Evolutionary conservation across 345 rosid species (phyloP), one percentile per base, ranked within the genome.

Genomic region (Euclidium syriacum): DNA sequence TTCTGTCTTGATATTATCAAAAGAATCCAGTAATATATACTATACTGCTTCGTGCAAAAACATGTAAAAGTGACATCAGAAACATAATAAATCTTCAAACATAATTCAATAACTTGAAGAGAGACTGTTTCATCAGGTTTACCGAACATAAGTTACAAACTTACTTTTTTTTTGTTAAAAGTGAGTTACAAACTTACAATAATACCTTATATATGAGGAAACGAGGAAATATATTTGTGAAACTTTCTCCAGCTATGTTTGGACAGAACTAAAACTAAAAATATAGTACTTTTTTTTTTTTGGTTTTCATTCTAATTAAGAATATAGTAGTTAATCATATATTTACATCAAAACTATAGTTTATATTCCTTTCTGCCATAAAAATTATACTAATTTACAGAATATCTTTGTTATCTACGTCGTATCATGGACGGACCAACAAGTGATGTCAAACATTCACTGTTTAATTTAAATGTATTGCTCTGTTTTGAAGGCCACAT

Each of bases 401-500:
- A 4, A 30, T 56, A 27, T 29, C 3, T 49, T 16, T 34, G 9
- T 36, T 18, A 23, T 15, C 8, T 25, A 32, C n/a, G 33, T 18
- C 15, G 26, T 15, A 44, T 7, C 29, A 32, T 24, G 39, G 24
- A 19, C 32, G 18, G 54, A 52, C 55, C 24, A 43, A 40, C 5
- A 20, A 16, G 30, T 40, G 25, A 0, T 30, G 15, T 20, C 22
- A 53, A 27, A 44, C 50, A 44, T 49, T 36, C 4, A 5, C 10
- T n/a, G n/a, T n/a, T n/a, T n/a, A n/a, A 40, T 25, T 17, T 64
- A 56, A 4, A 68, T 71, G 65, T 65, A n/a, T n/a, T n/a, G n/a
- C n/a, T n/a, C n/a, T n/a, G n/a, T n/a, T n/a, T n/a, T n/a, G n/a
- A n/a, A 90, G 99, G 84, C 74, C 46, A 78, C 67, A 12, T 79